Percentiles rank a stretch among this genome's conserved stretches.
Evolutionary conservation across 2,329 filamentous ascomycete species (phyloP).

Genomic region (Phaeosphaeriaceae sp.): DNA sequence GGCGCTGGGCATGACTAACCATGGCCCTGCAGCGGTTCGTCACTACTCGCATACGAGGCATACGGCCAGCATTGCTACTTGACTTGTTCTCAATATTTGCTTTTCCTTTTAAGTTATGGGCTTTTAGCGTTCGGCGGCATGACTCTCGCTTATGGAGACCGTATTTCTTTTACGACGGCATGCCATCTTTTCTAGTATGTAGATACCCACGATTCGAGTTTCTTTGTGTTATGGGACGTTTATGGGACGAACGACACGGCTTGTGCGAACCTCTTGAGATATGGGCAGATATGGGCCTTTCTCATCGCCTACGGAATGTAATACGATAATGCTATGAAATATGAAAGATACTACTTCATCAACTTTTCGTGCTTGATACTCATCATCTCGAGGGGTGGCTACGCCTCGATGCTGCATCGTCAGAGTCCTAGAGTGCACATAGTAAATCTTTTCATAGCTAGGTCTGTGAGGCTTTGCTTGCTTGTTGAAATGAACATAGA

Average conservation of each 20-base stretch:
- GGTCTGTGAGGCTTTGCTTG: no score
- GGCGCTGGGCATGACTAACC: neutral
- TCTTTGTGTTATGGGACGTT: neutral
- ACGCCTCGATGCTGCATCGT: no score
- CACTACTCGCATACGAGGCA: neutral
- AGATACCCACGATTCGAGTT: neutral
- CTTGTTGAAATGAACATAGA: no score
- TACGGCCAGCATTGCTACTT: neutral
- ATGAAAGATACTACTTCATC: neutral
- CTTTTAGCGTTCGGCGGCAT: neutral
- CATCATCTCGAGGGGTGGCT: no score
- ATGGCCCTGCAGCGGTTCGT: neutral
- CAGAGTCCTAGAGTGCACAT: no score
- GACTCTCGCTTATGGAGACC: neutral
- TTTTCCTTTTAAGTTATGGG: neutral
- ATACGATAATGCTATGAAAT: neutral
- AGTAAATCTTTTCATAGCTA: no score
- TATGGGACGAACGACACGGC: neutral
- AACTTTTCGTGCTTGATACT: no score
- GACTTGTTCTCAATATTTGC: neutral
- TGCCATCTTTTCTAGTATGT: neutral
- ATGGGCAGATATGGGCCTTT: neutral
- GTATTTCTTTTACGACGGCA: neutral
- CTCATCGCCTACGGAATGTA: neutral
- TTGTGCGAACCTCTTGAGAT: neutral